Conservation (phyloP, 108 stramenopile species). For the Pseudonitzschia multiseries region DNA sequence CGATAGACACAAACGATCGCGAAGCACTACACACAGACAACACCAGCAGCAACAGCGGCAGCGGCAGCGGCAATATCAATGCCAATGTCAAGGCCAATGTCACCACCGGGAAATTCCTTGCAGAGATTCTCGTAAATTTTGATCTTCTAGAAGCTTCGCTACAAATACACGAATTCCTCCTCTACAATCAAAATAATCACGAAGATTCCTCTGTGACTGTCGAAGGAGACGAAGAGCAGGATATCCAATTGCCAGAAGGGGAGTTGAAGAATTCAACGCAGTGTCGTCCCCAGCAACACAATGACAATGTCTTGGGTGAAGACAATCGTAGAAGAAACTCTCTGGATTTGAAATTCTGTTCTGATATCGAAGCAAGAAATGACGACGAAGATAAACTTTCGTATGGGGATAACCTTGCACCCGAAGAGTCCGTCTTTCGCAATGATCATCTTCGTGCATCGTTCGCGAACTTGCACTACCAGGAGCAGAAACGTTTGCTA, state of each 20-base stretch:
- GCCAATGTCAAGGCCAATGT: no score
- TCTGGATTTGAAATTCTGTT: no score
- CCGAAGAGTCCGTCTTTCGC: not conserved
- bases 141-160: conserved; percentile 9
- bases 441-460: not conserved
- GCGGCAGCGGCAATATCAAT: no score
- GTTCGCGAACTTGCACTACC: not conserved
- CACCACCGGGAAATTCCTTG: not conserved
- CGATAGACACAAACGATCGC: no score
- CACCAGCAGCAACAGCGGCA: not conserved
- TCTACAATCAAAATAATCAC: not conserved
- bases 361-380: no score
- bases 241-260: not conserved
- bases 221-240: not conserved
- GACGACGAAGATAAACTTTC: no score
- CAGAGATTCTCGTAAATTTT: not conserved
- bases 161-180: not conserved
- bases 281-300: no score
- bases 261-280: no score
- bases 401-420: no score
- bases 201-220: not conserved
- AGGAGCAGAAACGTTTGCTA: conserved; percentile 16
- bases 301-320: not conserved
- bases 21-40: not conserved
- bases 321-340: not conserved